Evolutionary conservation across 495 filamentous ascomycete genomes (phyloP).

Genomic region (Trichoderma gamsii): DNA sequence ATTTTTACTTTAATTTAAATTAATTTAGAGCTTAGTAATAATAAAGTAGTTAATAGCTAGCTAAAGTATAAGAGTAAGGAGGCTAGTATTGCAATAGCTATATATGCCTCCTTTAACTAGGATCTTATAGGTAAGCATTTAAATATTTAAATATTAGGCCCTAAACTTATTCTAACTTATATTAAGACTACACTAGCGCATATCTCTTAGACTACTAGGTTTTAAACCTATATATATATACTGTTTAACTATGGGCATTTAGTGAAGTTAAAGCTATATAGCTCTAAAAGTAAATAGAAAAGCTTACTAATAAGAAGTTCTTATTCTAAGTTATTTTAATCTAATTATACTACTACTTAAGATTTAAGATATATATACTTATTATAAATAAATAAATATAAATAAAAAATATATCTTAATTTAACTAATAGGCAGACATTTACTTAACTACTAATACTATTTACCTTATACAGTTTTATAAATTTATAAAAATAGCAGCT

Average conservation of each 20-base stretch:
- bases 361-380: too few relatives aligned
- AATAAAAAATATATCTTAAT: too few relatives aligned
- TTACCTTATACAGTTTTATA: too few relatives aligned
- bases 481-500: too few relatives aligned
- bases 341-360: too few relatives aligned
- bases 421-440: too few relatives aligned
- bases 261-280: conserved; percentile 18
- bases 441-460: too few relatives aligned
- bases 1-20: neutral
- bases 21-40: neutral
- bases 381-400: too few relatives aligned
- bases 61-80: neutral
- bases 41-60: conserved; percentile 11
- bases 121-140: neutral
- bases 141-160: neutral
- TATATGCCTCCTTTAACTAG: neutral
- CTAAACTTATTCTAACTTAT: neutral
- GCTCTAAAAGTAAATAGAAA: conserved; percentile 17
- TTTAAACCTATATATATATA: conserved; percentile 18
- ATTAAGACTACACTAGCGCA: conserved; percentile 15
- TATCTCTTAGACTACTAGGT: conserved; percentile 18
- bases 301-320: neutral
- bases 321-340: neutral
- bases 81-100: neutral
- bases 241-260: conserved; percentile 20